phyloP scores from a whole-genome alignment of 2,329 filamentous ascomycete species.

The Diaporthe sp. region DNA sequence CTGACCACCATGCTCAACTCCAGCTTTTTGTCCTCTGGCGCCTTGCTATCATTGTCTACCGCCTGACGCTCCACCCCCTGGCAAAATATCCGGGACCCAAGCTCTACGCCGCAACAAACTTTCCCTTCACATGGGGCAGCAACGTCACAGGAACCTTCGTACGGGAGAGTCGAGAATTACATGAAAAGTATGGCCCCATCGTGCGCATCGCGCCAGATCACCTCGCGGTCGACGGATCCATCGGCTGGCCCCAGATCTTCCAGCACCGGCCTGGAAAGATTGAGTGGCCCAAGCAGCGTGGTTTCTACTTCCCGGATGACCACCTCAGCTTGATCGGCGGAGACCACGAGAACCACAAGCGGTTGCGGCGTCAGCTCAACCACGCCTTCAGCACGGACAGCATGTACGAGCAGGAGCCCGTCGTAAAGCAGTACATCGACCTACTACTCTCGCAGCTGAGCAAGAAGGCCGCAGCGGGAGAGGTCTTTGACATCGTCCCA shows the following conservation, averaged over 20 bases:
- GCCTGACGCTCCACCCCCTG: conserved; percentile 26
- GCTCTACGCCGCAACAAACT: conserved; percentile 16
- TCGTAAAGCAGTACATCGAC: conserved; percentile 25
- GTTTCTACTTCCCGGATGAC: background rate
- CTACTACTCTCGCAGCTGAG: conserved; percentile 1
- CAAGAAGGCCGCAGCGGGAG: conserved; percentile 24
- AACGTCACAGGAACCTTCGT: background rate
- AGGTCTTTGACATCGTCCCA: conserved; percentile 18
- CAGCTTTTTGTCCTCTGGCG: conserved; percentile 17
- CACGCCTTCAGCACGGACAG: conserved; percentile 34
- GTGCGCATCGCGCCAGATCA: conserved; percentile 24
- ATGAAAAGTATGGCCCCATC: conserved; percentile 34
- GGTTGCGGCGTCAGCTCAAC: conserved; percentile 23
- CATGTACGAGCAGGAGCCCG: conserved; percentile 36
- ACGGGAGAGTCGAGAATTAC: background rate
- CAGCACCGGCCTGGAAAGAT: conserved; percentile 28
- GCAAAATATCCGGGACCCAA: conserved; percentile 34
- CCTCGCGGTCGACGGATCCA: conserved; percentile 29
- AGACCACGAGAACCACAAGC: conserved; percentile 8
- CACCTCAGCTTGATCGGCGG: background rate
- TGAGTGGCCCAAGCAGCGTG: conserved; percentile 20
- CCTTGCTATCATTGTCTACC: conserved; percentile 24
- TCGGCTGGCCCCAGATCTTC: conserved; percentile 32
- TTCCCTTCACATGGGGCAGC: background rate
- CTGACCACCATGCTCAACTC: background rate